Evolutionary conservation across 2,329 filamentous ascomycete genomes (phyloP).

Genomic region (Beauveria australis): DNA sequence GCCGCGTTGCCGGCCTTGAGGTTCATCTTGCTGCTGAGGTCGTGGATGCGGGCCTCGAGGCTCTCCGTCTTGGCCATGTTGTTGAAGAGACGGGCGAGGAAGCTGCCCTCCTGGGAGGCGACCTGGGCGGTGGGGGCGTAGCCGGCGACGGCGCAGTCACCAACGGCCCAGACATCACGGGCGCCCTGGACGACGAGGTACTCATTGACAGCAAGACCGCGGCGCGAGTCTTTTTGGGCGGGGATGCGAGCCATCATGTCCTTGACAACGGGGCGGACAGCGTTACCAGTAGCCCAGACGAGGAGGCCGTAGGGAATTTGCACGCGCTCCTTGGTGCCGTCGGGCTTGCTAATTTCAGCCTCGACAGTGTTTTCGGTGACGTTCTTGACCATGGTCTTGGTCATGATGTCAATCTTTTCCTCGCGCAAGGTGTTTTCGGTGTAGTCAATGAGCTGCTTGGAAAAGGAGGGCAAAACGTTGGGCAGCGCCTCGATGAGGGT

Average conservation of each 20-base stretch:
- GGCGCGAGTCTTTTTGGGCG: slow-evolving; percentile 89
- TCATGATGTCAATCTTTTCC: slow-evolving; percentile 94
- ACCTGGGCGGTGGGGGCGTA: slow-evolving; percentile 98
- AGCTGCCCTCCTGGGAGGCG: slow-evolving; percentile 87
- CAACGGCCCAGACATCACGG: slow-evolving; percentile 95
- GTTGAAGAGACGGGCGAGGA: slow-evolving; percentile 94
- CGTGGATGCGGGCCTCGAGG: slow-evolving; percentile 66
- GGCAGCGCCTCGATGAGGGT: slow-evolving; percentile 95
- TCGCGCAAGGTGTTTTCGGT: slow-evolving; percentile 99
- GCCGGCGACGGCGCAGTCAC: slow-evolving; percentile 94
- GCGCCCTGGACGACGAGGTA: slow-evolving; percentile 97
- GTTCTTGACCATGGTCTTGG: slow-evolving; percentile 98
- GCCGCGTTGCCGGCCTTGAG: slow-evolving; percentile 57
- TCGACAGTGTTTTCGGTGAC: slow-evolving; percentile 91
- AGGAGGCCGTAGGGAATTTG: slow-evolving; percentile 89
- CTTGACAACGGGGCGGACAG: slow-evolving; percentile 77
- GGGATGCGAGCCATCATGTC: slow-evolving; percentile 90
- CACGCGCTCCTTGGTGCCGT: slow-evolving; percentile 75
- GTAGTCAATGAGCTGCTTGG: slow-evolving; percentile 98
- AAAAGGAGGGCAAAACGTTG: slow-evolving; percentile 96
- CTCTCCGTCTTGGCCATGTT: slow-evolving; percentile 93
- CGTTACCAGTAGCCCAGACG: slow-evolving; percentile 97
- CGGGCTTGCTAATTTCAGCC: slow-evolving; percentile 72
- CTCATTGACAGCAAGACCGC: slow-evolving; percentile 94
- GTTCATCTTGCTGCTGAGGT: slow-evolving; percentile 57